Evolutionary conservation across 73 alveolate species (phyloP), one percentile per base, ranked within the genome.

Genomic region (Stentor roeselii): DNA sequence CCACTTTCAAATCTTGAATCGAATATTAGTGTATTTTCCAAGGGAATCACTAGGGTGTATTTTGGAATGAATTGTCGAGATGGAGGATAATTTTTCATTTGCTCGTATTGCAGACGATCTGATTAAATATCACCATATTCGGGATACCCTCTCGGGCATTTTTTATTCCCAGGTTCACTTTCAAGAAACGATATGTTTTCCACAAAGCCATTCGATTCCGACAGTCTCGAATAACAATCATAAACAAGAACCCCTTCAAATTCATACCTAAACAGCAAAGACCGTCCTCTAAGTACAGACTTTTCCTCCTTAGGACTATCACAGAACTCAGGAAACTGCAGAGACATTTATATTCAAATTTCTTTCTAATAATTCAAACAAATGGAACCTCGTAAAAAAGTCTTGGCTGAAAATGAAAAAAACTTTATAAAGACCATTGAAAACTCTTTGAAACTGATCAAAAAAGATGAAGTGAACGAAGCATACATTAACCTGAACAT

Each of bases 1-100:
- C 99, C 99, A 21, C 90, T 82, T 75, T 87, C 92, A 41, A 87
- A 87, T 30, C 83, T 82, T 35, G 92, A 87, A 60, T 87, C 92
- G 50, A 87, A 87, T 93, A 86, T 88, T 95, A 58, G 74, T 14
- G 74, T 58, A 15, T 58, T 58, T 14, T 58, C 74, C n/a, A 21
- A 58, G 15, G 74, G 74, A 0, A 58, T 58, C 27, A 58, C 74
- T 21, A 58, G 15, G 1, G 74, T 58, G 27, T 58, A 58, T 31
- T 58, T 31, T 2, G 15, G 74, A 2, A 31, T n/a, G 27, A 58
- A 31, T 2, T 58, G 74, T 31, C 27, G 15, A 58, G 27, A 58
- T n/a, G 74, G 74, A 58, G 74, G 15, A 31, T 58, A 58, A 2
- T 31, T 58, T 58, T 58, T 58, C 74, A 58, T 58, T 1, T 2